Percentiles rank a stretch among this genome's conserved stretches.
phyloP scores from a whole-genome alignment of 495 filamentous ascomycete species.

The Neurospora terricola region DNA sequence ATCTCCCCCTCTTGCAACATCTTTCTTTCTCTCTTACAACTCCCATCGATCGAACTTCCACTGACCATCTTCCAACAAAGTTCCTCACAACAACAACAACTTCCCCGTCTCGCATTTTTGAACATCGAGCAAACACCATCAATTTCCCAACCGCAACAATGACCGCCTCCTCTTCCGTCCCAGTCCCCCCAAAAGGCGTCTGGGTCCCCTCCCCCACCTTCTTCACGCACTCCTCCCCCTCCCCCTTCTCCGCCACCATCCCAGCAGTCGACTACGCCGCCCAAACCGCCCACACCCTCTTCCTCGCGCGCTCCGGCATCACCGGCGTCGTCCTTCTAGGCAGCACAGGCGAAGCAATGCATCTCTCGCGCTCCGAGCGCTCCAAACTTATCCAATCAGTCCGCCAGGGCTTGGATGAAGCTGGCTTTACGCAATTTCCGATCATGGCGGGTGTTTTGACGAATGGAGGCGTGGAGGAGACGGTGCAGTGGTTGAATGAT shows the following conservation, averaged over 20 bases:
- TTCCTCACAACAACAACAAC: not conserved
- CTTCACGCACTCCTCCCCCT: constrained; percentile 17
- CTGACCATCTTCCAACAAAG: not conserved
- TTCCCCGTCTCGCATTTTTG: not conserved
- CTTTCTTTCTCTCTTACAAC: not conserved
- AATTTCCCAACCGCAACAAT: not conserved
- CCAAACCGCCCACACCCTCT: constrained; percentile 49
- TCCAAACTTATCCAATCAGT: constrained; percentile 43
- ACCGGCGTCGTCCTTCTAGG: constrained; percentile 57
- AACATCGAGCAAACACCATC: not conserved
- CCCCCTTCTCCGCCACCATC: not conserved
- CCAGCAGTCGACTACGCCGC: constrained; percentile 40
- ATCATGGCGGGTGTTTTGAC: constrained; percentile 59
- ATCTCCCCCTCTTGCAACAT: not conserved
- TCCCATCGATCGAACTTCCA: not conserved
- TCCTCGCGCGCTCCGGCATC: constrained; percentile 53
- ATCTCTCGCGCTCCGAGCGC: constrained; percentile 51
- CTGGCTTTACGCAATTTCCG: constrained; percentile 46
- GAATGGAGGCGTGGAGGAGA: constrained; percentile 53
- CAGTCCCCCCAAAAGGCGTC: constrained; percentile 29
- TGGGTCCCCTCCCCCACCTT: constrained; percentile 37
- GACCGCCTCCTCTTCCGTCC: not conserved
- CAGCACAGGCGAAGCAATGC: constrained; percentile 59
- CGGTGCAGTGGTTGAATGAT: constrained; percentile 46
- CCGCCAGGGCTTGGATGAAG: constrained; percentile 40